phyloP scores from a whole-genome alignment of 176 grass and related monocot species.

The Cocos nucifera region DNA sequence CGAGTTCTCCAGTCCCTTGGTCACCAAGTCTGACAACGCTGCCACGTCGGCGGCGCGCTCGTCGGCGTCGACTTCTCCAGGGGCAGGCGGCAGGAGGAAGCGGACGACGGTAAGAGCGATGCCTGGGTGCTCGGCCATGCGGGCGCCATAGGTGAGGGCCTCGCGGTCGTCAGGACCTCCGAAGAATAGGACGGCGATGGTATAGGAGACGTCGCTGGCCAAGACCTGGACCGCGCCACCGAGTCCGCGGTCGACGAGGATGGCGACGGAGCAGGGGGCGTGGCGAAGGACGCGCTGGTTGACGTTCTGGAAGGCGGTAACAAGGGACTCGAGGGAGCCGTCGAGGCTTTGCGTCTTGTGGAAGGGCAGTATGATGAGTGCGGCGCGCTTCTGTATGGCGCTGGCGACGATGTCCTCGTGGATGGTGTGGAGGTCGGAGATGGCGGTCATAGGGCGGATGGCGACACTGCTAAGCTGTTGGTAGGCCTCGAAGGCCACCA shows the following conservation, averaged over 20 bases:
- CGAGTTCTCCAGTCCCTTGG: not conserved
- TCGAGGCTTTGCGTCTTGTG: conserved; percentile 8
- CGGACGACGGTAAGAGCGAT: conserved; percentile 2
- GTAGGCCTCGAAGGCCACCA: conserved; percentile 8
- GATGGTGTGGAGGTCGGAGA: conserved; percentile 8
- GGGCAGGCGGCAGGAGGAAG: not conserved
- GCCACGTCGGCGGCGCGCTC: not conserved
- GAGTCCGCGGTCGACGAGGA: conserved; percentile 13
- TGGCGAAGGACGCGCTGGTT: conserved; percentile 1
- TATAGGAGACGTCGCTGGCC: conserved; percentile 9
- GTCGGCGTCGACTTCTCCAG: not conserved
- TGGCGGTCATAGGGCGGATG: conserved; percentile 3
- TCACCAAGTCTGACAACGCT: not conserved
- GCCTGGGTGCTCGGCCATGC: conserved; percentile 6
- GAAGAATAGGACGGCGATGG: conserved; percentile 1
- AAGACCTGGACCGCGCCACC: not conserved
- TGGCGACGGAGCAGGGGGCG: conserved; percentile 8
- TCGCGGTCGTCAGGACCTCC: conserved; percentile 8
- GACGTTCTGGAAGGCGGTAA: not conserved
- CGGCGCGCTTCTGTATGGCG: not conserved
- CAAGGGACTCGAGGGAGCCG: conserved; percentile 6
- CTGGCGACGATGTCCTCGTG: conserved; percentile 3
- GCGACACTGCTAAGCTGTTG: not conserved
- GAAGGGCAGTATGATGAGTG: conserved; percentile 8
- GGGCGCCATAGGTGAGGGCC: conserved; percentile 2